phyloP scores from a whole-genome alignment of 2,329 filamentous ascomycete genomes.

The Phialocephala subalpina region DNA sequence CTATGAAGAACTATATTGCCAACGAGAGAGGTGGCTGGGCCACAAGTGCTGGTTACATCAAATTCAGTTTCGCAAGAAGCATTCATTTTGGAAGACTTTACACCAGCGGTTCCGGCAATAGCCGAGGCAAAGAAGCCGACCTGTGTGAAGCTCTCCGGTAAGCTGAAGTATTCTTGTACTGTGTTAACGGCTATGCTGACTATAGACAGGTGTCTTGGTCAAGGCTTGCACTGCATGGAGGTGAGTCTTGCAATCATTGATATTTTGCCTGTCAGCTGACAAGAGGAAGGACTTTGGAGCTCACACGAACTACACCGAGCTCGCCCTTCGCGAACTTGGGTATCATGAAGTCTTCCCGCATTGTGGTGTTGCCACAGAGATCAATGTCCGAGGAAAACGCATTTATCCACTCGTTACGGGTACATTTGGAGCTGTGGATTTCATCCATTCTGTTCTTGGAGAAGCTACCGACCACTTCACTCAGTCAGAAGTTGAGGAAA shows the following conservation, averaged over 20 bases:
- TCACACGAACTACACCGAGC: constrained; percentile 85
- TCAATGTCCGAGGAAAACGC: constrained; percentile 70
- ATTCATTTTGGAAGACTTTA: constrained; percentile 83
- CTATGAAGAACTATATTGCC: constrained; percentile 99
- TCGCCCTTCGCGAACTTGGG: constrained; percentile 77
- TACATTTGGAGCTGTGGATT: constrained; percentile 83
- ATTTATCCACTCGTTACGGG: constrained; percentile 79
- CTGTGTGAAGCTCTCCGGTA: constrained; percentile 78
- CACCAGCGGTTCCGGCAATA: constrained; percentile 66
- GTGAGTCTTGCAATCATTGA: constrained; percentile 21
- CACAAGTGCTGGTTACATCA: constrained; percentile 86
- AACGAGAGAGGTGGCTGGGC: constrained; percentile 90
- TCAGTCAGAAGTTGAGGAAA: constrained; percentile 84
- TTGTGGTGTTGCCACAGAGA: constrained; percentile 71
- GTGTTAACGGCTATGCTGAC: neutral
- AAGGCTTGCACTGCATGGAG: constrained; percentile 63
- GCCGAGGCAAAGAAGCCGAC: constrained; percentile 74
- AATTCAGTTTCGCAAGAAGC: constrained; percentile 75
- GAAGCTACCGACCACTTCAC: constrained; percentile 87
- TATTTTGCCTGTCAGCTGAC: constrained; percentile 1
- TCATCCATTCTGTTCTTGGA: constrained; percentile 76
- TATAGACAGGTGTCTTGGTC: constrained; percentile 54
- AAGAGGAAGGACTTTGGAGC: constrained; percentile 70
- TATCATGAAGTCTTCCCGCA: constrained; percentile 76
- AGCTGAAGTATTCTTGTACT: neutral